Evolutionary conservation across 2,329 filamentous ascomycete genomes (phyloP).

Genomic region (Pestalotiopsis sp.): DNA sequence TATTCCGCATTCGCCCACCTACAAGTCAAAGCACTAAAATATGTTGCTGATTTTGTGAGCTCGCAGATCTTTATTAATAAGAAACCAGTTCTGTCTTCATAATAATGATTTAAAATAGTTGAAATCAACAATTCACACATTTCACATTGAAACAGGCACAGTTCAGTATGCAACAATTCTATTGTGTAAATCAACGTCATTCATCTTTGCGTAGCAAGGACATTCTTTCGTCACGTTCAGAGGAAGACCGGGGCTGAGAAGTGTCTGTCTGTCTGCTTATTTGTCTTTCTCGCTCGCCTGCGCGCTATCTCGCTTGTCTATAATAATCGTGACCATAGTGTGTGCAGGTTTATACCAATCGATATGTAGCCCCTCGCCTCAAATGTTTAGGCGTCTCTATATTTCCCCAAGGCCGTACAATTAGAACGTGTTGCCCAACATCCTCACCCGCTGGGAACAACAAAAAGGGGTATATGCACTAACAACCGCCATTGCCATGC

Average conservation of each 20-base stretch:
- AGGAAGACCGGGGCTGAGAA: not conserved
- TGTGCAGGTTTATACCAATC: slow-evolving; percentile 1
- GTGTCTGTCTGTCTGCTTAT: not conserved
- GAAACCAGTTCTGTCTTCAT: too few relatives aligned
- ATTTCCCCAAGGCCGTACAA: not conserved
- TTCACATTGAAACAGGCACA: not conserved
- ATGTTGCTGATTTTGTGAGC: too few relatives aligned
- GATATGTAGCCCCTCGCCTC: not conserved
- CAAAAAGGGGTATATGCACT: not conserved
- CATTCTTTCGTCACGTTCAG: not conserved
- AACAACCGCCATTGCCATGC: not conserved
- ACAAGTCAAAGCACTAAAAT: too few relatives aligned
- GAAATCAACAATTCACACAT: too few relatives aligned
- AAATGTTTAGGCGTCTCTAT: not conserved
- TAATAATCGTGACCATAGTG: not conserved
- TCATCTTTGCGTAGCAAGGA: not conserved
- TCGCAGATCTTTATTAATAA: too few relatives aligned
- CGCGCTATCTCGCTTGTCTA: not conserved
- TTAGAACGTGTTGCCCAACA: not conserved
- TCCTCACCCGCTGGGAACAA: not conserved
- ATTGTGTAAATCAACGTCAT: slow-evolving; percentile 1
- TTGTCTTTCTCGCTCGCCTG: not conserved
- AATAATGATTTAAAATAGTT: too few relatives aligned
- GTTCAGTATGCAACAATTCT: not conserved
- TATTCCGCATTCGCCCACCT: too few relatives aligned